These are phyloP conservation scores for Eucalyptus caleyi DNA, from an alignment of 345 rosid genomes.

Conservation along the genomic window DNA sequence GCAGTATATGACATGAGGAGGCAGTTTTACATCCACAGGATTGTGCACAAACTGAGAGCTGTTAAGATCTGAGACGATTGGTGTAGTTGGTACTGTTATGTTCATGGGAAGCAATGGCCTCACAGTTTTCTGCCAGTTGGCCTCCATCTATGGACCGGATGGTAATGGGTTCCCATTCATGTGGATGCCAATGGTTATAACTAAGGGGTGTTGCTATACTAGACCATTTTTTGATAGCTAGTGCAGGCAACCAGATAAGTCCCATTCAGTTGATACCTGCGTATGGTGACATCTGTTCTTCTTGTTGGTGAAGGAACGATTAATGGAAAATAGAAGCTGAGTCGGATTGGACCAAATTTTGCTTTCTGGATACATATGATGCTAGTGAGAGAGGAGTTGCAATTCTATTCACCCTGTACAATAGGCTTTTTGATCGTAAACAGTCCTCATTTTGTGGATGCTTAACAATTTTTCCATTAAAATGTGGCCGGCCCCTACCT, in stretches of 20 bases:
- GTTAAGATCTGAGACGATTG: not conserved
- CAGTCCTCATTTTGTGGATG: not conserved
- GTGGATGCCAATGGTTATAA: not conserved
- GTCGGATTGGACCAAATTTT: not conserved
- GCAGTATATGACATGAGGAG: not conserved
- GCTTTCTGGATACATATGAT: not conserved
- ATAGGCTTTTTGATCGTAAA: not conserved
- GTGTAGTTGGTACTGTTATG: not conserved
- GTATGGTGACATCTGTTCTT: not conserved
- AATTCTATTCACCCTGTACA: not conserved
- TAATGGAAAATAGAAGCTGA: not conserved
- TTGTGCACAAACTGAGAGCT: not conserved
- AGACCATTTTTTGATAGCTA: not conserved
- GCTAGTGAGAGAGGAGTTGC: not conserved
- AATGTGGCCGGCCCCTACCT: not conserved
- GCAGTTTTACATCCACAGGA: not conserved
- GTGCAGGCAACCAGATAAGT: not conserved
- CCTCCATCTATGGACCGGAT: not conserved
- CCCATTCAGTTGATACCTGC: not conserved
- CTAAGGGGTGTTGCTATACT: not conserved
- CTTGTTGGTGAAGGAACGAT: not conserved
- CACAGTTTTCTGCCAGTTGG: not conserved
- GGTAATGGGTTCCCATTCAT: not conserved
- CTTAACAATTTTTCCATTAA: not conserved
- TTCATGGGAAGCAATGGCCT: not conserved